These are phyloP conservation scores for Arabidopsis arenosa DNA, from an alignment of 345 rosid species.

Conservation along the genomic window DNA sequence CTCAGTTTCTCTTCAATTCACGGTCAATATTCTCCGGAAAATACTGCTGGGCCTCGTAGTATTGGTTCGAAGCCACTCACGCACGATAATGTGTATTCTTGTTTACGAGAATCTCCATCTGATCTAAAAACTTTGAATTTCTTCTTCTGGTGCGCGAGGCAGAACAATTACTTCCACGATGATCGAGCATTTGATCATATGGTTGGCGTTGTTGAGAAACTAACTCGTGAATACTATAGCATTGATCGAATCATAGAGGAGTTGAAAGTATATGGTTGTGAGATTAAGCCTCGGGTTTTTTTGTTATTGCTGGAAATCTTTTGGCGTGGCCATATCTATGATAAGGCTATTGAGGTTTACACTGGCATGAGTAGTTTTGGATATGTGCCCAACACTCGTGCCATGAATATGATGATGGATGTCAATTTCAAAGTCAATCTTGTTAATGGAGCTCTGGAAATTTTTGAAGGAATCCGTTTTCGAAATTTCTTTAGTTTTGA, in stretches of 20 bases:
- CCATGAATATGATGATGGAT: constrained; percentile 68
- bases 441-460: constrained; percentile 49
- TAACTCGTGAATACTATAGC: constrained; percentile 41
- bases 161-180: constrained; percentile 59
- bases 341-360: constrained; percentile 59
- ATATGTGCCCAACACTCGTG: constrained; percentile 62
- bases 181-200: constrained; percentile 55
- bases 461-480: constrained; percentile 48
- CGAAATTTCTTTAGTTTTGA: constrained; percentile 70
- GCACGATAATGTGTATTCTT: constrained; percentile 54
- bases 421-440: constrained; percentile 53
- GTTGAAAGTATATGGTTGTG: constrained; percentile 54
- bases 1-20: constrained; percentile 37
- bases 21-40: constrained; percentile 30
- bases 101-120: constrained; percentile 54
- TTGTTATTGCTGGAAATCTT: constrained; percentile 67
- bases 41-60: neutral
- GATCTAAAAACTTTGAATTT: constrained; percentile 65
- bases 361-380: constrained; percentile 57
- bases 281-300: constrained; percentile 55
- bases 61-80: constrained; percentile 42
- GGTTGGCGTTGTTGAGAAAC: constrained; percentile 54
- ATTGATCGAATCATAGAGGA: constrained; percentile 51
- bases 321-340: constrained; percentile 67
- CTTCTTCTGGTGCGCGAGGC: constrained; percentile 70